Evolutionary conservation across 805 yeast genomes (phyloP).

Genomic region (Torulaspora indica): DNA sequence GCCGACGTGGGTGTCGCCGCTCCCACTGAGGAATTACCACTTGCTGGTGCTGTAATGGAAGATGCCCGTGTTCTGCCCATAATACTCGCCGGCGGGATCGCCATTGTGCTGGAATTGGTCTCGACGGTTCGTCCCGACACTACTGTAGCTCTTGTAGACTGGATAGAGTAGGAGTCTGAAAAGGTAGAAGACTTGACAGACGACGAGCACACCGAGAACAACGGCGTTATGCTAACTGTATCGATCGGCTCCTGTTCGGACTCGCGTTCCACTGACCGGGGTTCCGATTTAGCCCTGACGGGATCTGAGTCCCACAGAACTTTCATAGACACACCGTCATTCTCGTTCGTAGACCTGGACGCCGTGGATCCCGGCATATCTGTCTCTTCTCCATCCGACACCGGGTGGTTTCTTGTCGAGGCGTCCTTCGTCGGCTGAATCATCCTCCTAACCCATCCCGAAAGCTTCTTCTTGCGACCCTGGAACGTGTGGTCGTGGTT

Average conservation of each 20-base stretch:
- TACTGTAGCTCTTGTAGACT: constrained; percentile 37
- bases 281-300: constrained; percentile 10
- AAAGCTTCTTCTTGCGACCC: constrained; percentile 30
- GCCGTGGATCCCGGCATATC: not conserved
- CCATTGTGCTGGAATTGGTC: constrained; percentile 60
- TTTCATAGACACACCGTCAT: constrained; percentile 12
- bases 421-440: constrained; percentile 28
- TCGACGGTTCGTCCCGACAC: constrained; percentile 38
- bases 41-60: constrained; percentile 18
- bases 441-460: constrained; percentile 34
- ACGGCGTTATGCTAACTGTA: constrained; percentile 33
- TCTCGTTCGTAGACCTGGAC: not conserved
- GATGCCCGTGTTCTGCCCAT: constrained; percentile 47
- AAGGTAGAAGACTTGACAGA: constrained; percentile 38
- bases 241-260: constrained; percentile 18
- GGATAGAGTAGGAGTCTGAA: constrained; percentile 35
- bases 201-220: constrained; percentile 35
- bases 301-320: constrained; percentile 26
- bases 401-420: not conserved
- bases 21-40: constrained; percentile 18
- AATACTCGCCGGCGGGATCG: constrained; percentile 71
- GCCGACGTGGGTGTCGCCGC: constrained; percentile 14
- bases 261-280: constrained; percentile 2
- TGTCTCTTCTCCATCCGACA: not conserved
- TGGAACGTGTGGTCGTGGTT: constrained; percentile 20